These are phyloP conservation scores for Stemphylium beticola DNA, from an alignment of 2,329 filamentous ascomycete genomes.

Conservation along the genomic window DNA sequence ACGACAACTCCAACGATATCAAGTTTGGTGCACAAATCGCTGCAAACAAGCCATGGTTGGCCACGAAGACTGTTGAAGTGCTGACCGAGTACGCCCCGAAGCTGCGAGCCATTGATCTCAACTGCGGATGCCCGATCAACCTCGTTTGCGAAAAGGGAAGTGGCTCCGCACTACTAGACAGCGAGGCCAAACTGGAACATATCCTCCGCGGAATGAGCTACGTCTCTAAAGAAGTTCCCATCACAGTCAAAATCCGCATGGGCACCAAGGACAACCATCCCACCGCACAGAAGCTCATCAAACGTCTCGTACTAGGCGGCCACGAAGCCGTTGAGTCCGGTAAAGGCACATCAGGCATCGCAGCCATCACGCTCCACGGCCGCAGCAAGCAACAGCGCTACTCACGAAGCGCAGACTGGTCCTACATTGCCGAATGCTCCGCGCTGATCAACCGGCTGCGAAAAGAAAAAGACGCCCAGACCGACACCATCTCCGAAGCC, in stretches of 20 bases:
- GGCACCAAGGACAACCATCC: constrained; percentile 82
- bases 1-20: constrained; percentile 82
- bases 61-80: constrained; percentile 84
- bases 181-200: constrained; percentile 85
- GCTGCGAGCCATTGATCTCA: constrained; percentile 89
- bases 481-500: constrained; percentile 79
- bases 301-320: constrained; percentile 81
- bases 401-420: constrained; percentile 90
- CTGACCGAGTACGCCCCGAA: constrained; percentile 78
- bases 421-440: constrained; percentile 89
- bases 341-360: constrained; percentile 73
- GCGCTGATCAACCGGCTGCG: constrained; percentile 83
- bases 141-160: constrained; percentile 87
- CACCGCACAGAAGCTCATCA: constrained; percentile 79
- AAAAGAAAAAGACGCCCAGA: constrained; percentile 66
- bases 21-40: constrained; percentile 94
- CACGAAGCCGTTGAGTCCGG: constrained; percentile 70
- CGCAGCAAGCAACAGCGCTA: constrained; percentile 94
- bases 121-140: constrained; percentile 97
- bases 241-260: constrained; percentile 93
- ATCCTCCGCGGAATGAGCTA: constrained; percentile 96
- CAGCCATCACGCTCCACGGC: constrained; percentile 94
- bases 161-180: constrained; percentile 90
- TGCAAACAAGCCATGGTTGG: constrained; percentile 89
- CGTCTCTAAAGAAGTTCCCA: constrained; percentile 86